Base-by-base conservation (phyloP, 2,329 filamentous ascomycete species). In the Sporothrix inflata region DNA sequence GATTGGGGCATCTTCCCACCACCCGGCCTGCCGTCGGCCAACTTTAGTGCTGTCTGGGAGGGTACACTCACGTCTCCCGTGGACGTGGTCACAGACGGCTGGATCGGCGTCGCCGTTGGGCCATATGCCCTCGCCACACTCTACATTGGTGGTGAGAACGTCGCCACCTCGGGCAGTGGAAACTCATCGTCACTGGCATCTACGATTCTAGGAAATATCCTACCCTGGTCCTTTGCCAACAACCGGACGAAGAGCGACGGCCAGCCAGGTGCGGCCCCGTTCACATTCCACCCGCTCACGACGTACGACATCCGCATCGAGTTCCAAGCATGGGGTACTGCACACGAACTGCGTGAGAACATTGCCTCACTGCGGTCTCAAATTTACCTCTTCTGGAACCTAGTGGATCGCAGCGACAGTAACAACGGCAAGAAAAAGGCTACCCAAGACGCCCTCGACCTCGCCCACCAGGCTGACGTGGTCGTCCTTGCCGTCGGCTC, bases 311-410 rank as follows among this genome's bases (percentile, higher is more conserved):
- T 57, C 16, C 27, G 27, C 4, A 57, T 68, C 45, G 65, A 68
- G 45, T 53, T 38, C 42, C 42, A 68, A 16, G 24, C 45, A 3
- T 51, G 65, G 65, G 45, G 65, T 7, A 14, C 16, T 5, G 14
- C 14, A 14, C 9, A 30, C 11, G 40, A 24, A 8, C 16, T 53
- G 27, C 9, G n/a, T 3, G 65, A 68, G 16, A 68, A 68, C 19
- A 3, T 47, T 24, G 27, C 38, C 16, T 53, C 65, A 1, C 65
- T 68, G 27, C 65, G 45, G 3, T 68, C 65, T 2, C 65, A 68
- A 11, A 68, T 68, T 45, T 45, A 53, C 21, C 45, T 68, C 3
- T 68, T 68, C 27, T 68, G 45, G 65, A 68, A 53, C 24, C 16
- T 68, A 2, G 65, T 68, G 3, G 45, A 61, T 19, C 16, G 34